Conservation (phyloP, 768 basidiomycete genomes). For the Lentinula guzmanii region DNA sequence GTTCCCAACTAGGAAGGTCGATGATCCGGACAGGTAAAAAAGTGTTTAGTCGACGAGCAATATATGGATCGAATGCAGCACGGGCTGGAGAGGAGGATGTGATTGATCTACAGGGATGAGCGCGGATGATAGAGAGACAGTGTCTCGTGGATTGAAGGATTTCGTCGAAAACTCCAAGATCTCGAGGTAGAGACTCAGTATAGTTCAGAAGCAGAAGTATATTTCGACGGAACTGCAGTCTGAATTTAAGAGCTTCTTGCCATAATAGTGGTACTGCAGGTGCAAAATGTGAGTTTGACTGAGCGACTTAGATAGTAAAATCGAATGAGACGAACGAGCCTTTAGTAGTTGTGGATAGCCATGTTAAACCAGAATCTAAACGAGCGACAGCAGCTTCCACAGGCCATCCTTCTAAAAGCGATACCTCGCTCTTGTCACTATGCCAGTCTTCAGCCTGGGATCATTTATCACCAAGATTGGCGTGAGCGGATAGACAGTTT, state of each 20-base stretch:
- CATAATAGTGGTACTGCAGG: conserved; percentile 38
- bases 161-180: conserved; percentile 27
- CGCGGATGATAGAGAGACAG: conserved; percentile 33
- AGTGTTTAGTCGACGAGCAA: conserved; percentile 61
- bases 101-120: conserved; percentile 27
- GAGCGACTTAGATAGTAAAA: neutral
- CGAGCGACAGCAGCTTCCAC: conserved; percentile 39
- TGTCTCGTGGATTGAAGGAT: conserved; percentile 35
- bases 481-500: conserved; percentile 7
- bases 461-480: conserved; percentile 3
- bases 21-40: conserved; percentile 66
- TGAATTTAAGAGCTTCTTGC: conserved; percentile 43
- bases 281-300: neutral
- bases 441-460: conserved; percentile 82
- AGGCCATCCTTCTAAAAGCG: conserved; percentile 60
- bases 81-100: conserved; percentile 37
- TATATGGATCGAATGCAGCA: conserved; percentile 59
- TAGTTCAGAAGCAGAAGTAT: conserved; percentile 45
- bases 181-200: conserved; percentile 25
- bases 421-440: conserved; percentile 81
- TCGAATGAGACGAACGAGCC: conserved; percentile 22
- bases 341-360: conserved; percentile 45
- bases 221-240: conserved; percentile 54
- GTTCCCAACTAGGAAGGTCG: conserved; percentile 37
- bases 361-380: conserved; percentile 56